These are phyloP conservation scores for Lipomyces sp. DNA, from an alignment of 805 yeast genomes.

Conservation along the genomic window DNA sequence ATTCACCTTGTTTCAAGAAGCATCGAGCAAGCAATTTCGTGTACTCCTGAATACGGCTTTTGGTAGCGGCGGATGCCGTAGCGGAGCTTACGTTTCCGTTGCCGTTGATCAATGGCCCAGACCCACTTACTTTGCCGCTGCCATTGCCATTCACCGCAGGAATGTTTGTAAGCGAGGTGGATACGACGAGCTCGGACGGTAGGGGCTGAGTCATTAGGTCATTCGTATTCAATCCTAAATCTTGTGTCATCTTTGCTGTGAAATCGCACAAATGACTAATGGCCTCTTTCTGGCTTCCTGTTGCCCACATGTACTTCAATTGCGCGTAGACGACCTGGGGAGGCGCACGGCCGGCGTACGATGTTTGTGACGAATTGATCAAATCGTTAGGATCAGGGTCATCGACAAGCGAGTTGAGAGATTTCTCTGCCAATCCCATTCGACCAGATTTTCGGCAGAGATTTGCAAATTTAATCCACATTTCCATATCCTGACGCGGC, in stretches of 20 bases:
- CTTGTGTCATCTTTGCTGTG: conserved; percentile 87
- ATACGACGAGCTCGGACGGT: conserved; percentile 56
- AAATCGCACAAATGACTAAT: conserved; percentile 83
- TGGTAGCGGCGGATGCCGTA: conserved; percentile 38
- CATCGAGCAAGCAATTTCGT: conserved; percentile 89
- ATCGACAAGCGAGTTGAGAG: conserved; percentile 77
- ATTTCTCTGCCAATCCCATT: conserved; percentile 87
- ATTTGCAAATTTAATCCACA: conserved; percentile 98
- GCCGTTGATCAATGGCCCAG: conserved; percentile 1
- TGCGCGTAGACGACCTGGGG: conserved; percentile 98
- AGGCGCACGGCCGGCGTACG: conserved; percentile 69
- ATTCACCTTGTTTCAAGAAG: conserved; percentile 96
- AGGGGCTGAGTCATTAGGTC: conserved; percentile 85
- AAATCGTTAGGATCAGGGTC: conserved; percentile 49
- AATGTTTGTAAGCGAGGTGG: conserved; percentile 16
- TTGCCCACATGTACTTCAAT: conserved; percentile 95
- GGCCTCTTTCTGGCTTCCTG: conserved; percentile 87
- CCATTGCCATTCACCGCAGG: conserved; percentile 35
- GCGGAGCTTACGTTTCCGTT: conserved; percentile 7
- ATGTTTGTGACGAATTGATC: conserved; percentile 52
- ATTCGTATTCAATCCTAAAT: conserved; percentile 74
- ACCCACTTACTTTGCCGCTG: not conserved
- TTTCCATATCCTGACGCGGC: conserved; percentile 95
- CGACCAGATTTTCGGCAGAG: conserved; percentile 93
- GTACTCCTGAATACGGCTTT: conserved; percentile 70